Percentiles rank a stretch among this genome's conserved stretches.
These are phyloP conservation scores for Zhuliangozyma blackwelliae DNA, from an alignment of 1,139 yeast genomes.

Conservation along the genomic window DNA sequence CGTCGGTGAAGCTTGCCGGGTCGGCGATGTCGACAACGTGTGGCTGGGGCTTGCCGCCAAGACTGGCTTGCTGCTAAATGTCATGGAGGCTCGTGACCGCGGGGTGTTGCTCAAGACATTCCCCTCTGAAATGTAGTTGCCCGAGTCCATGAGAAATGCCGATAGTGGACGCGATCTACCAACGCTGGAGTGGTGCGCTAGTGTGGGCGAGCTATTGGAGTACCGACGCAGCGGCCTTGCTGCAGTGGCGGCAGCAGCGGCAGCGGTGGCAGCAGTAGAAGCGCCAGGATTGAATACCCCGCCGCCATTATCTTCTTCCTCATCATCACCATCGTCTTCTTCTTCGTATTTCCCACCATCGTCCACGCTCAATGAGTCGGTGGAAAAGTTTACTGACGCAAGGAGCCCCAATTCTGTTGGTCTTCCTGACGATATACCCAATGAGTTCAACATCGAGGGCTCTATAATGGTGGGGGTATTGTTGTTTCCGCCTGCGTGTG, in stretches of 20 bases:
- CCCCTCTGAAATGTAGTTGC: slow-evolving; percentile 28
- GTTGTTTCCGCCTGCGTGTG: background rate
- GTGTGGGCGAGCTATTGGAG: slow-evolving; percentile 18
- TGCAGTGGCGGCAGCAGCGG: slow-evolving; percentile 5
- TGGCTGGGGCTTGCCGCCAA: slow-evolving; percentile 1
- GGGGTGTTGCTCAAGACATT: slow-evolving; percentile 22
- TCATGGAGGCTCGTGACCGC: slow-evolving; percentile 16
- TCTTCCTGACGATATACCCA: background rate
- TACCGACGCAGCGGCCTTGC: background rate
- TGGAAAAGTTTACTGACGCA: slow-evolving; percentile 42
- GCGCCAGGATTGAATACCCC: no score
- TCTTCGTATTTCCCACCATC: no score
- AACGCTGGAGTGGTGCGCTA: slow-evolving; percentile 16
- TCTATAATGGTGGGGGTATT: background rate
- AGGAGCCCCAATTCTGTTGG: slow-evolving; percentile 16
- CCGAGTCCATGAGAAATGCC: slow-evolving; percentile 29
- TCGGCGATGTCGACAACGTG: slow-evolving; percentile 23
- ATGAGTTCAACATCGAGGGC: background rate
- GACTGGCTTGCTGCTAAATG: slow-evolving; percentile 3
- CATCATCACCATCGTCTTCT: no score
- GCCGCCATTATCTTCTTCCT: no score
- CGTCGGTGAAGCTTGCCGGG: slow-evolving; percentile 31
- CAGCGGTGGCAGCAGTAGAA: no score
- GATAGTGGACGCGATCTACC: slow-evolving; percentile 36
- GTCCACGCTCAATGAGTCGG: slow-evolving; percentile 27